A percentile compares a stretch with the other conserved stretches of the same genome.
Evolutionary conservation across 495 filamentous ascomycete species (phyloP).

Genomic region (Arthonia radiata): DNA sequence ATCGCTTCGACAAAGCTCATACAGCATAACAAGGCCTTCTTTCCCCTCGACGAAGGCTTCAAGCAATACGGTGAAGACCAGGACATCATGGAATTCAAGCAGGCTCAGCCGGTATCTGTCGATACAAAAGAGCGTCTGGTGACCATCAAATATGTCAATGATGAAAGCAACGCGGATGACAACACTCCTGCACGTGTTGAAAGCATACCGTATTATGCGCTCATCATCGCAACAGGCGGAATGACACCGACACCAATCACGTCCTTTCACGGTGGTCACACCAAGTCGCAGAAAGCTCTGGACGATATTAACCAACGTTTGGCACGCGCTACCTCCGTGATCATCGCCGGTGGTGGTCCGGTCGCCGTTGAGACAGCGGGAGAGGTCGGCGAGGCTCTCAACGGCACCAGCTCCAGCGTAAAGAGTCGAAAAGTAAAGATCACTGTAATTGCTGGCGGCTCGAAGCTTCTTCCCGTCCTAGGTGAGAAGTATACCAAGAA

Average conservation of each 20-base stretch:
- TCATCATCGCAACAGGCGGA: constrained; percentile 17
- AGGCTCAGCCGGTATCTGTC: constrained; percentile 14
- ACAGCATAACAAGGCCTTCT: constrained; percentile 21
- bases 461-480: constrained; percentile 21
- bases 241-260: constrained; percentile 9
- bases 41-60: constrained; percentile 27
- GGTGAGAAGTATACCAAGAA: constrained; percentile 13
- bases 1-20: constrained; percentile 21
- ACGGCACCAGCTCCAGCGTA: constrained; percentile 7
- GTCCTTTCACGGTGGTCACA: constrained; percentile 11
- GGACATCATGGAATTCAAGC: too few species aligned
- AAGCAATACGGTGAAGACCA: constrained; percentile 20
- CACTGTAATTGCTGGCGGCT: constrained; percentile 17
- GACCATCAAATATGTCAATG: constrained; percentile 6
- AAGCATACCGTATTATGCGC: constrained; percentile 16
- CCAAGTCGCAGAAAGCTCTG: constrained; percentile 6
- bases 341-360: constrained; percentile 20
- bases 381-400: constrained; percentile 9
- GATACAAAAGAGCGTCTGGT: constrained; percentile 13
- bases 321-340: constrained; percentile 15
- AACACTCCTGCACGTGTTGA: too few species aligned
- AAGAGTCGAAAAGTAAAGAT: constrained; percentile 17
- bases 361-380: constrained; percentile 14
- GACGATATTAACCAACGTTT: constrained; percentile 8
- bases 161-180: constrained; percentile 1